Evolutionary conservation across 2,329 filamentous ascomycete species (phyloP), one percentile per base, ranked within the genome.

Genomic region (Eurotiales sp.): DNA sequence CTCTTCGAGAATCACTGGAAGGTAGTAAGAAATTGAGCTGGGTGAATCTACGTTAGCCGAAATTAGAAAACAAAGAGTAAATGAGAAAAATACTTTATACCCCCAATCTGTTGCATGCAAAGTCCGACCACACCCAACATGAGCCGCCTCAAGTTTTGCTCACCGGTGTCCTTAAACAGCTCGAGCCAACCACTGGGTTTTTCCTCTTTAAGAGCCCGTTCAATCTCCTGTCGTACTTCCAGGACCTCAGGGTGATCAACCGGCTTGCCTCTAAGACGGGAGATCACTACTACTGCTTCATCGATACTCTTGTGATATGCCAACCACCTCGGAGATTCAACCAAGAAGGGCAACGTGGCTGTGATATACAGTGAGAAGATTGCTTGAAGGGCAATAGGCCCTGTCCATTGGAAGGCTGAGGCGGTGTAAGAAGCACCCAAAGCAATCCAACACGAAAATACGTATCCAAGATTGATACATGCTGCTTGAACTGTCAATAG

Each of bases 321-420:
- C 15, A 48, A 22, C 45, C 45, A 48, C 14, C 45, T 12, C n/a
- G 45, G 45, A 22, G 45, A 48, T 21, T 48, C 45, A 15, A 48
- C 45, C 29, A 48, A 22, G 45, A 48, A 48, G 10, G 45, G 45
- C n/a, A 48, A 14, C 6, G 29, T 14, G 12, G 25, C 21, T 17
- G 19, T 17, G 7, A 48, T 21, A 25, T 48, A 48, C 14, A 48
- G 5, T 4, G 30, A 12, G 30, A 48, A 48, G 15, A 48, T 23
- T 6, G 34, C 34, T 22, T 48, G 45, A 8, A 48, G 45, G 3
- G 45, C 45, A 14, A 48, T 48, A 3, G 45, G 45, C 25, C 32
- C 45, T 5, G 29, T 36, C 45, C 45, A 48, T 27, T 48, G 45
- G 21, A 48, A 48, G 11, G 45, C 39, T 2, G 45, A 37, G 11